Evolutionary conservation across 805 yeast genomes (phyloP).

Genomic region (Yarrowia sp.): DNA sequence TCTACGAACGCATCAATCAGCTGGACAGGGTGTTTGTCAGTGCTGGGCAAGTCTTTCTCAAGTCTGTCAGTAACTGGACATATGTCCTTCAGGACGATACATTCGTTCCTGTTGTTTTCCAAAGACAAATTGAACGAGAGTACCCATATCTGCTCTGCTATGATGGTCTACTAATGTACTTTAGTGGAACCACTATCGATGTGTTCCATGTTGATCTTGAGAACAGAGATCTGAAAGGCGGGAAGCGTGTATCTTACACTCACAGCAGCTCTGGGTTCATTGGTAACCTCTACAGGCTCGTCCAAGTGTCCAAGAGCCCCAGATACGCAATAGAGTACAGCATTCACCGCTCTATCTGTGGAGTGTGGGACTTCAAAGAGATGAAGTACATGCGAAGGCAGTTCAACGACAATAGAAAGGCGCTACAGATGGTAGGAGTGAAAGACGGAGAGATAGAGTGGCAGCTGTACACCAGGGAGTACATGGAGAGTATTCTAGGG

Average conservation of each 20-base stretch:
- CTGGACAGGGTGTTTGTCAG: conserved; percentile 10
- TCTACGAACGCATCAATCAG: not conserved
- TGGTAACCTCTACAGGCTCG: conserved; percentile 4
- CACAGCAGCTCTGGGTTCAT: conserved; percentile 10
- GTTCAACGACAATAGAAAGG: not conserved
- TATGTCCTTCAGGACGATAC: not conserved
- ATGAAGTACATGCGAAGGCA: conserved; percentile 15
- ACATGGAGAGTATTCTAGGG: not conserved
- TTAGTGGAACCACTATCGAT: conserved; percentile 5
- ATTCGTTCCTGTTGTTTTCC: conserved; percentile 1
- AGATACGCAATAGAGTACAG: conserved; percentile 6
- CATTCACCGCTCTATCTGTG: conserved; percentile 8
- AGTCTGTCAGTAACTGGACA: conserved; percentile 17
- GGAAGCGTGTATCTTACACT: not conserved
- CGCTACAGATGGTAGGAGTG: conserved; percentile 5
- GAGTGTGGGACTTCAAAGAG: conserved; percentile 9
- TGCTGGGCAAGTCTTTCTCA: not conserved
- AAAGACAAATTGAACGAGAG: not conserved
- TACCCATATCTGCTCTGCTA: conserved; percentile 8
- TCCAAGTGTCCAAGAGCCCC: not conserved
- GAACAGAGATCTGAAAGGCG: not conserved
- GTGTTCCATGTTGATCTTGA: not conserved
- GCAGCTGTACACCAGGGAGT: not conserved
- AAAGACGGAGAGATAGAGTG: not conserved
- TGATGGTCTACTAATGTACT: not conserved